Evolutionary conservation across 1,284 basidiomycete genomes (phyloP).

Genomic region (Cryptococcus hybrid): DNA sequence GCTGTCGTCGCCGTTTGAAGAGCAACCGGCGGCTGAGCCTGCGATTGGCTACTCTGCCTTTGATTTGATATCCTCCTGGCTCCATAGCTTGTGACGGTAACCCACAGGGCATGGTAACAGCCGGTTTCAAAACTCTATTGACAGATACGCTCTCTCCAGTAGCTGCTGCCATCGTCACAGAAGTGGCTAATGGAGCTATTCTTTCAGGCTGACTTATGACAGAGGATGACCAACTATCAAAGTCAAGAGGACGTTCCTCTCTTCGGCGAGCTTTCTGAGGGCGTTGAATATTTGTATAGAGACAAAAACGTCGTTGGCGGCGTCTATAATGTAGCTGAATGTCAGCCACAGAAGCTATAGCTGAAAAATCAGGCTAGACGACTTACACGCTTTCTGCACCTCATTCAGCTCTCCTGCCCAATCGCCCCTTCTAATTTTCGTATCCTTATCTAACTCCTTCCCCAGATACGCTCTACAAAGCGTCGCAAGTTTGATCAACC

Average conservation of each 20-base stretch:
- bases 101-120: not conserved
- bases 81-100: not conserved
- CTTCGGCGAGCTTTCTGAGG: slow-evolving; percentile 16
- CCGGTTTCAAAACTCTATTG: not conserved
- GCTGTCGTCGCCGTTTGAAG: not conserved
- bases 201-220: not conserved
- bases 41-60: not conserved
- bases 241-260: slow-evolving; percentile 16
- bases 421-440: slow-evolving; percentile 33
- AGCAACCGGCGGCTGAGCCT: not conserved
- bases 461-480: slow-evolving; percentile 39
- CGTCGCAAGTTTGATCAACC: slow-evolving; percentile 42
- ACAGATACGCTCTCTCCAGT: not conserved
- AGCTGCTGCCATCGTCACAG: not conserved
- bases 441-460: slow-evolving; percentile 36
- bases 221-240: slow-evolving; percentile 10
- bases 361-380: not conserved
- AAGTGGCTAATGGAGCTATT: not conserved
- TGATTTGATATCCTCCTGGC: not conserved
- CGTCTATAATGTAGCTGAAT: slow-evolving; percentile 31
- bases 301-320: slow-evolving; percentile 50
- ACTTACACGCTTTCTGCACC: slow-evolving; percentile 47
- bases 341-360: not conserved
- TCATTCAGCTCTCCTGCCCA: slow-evolving; percentile 36
- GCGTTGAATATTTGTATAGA: slow-evolving; percentile 36